These are phyloP conservation scores for Zalaria sp. DNA, from an alignment of 2,329 filamentous ascomycete genomes.

Conservation along the genomic window DNA sequence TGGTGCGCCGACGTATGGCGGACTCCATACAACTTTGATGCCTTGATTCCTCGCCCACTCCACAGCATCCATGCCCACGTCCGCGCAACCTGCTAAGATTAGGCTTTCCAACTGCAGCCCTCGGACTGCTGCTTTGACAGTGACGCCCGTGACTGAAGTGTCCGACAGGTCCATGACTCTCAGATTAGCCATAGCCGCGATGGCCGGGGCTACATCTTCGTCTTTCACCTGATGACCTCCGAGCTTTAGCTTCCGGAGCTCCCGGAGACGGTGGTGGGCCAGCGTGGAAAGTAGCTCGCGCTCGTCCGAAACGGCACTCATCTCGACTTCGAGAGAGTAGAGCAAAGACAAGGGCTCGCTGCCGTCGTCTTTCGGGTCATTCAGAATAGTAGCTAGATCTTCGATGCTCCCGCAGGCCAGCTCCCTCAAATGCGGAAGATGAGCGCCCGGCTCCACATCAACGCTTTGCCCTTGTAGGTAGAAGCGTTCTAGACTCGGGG, in stretches of 20 bases:
- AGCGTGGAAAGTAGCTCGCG: conserved; percentile 2
- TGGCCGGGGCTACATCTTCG: conserved; percentile 2
- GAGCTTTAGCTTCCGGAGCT: conserved; percentile 1
- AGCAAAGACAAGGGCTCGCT: conserved; percentile 1
- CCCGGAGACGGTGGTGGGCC: conserved; percentile 1
- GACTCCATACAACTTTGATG: conserved; percentile 13
- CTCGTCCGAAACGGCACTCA: background rate
- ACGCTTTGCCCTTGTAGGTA: background rate
- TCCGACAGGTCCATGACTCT: conserved; percentile 19
- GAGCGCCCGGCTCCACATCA: background rate
- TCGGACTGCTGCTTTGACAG: conserved; percentile 22
- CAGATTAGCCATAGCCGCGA: conserved; percentile 8
- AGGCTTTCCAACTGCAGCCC: conserved; percentile 14
- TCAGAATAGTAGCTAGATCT: conserved; percentile 1
- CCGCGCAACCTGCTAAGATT: conserved; percentile 19
- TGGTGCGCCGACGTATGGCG: background rate
- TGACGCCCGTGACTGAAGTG: conserved; percentile 25
- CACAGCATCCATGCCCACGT: conserved; percentile 25
- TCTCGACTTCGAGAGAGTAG: background rate
- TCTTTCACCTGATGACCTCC: conserved; percentile 1
- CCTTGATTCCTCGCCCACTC: conserved; percentile 24
- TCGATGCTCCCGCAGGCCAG: conserved; percentile 2
- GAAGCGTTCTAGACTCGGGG: background rate
- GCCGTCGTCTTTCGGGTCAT: background rate
- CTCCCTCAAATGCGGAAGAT: conserved; percentile 2